Base-by-base conservation (phyloP, 1,139 yeast genomes). In the Saccharomyces hybrid region DNA sequence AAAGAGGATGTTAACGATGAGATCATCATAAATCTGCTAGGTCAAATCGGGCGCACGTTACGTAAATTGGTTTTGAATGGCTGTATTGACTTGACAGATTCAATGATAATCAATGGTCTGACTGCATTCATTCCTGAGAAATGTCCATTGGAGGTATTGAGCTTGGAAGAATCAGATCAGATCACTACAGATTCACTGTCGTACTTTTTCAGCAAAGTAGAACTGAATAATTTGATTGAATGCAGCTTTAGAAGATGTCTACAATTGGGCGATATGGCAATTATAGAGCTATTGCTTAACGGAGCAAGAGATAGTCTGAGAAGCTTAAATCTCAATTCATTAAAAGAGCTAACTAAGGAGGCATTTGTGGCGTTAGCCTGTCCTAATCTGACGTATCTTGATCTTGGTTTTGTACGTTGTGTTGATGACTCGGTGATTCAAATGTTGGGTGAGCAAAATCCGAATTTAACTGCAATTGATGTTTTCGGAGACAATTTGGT, bases 401-500 rank as follows among this genome's bases (percentile, higher is more conserved):
- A 90, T 67, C 65, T 82, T 13, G 93, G 96, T 0, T 90, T 90
- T 72, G 88, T 88, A 1, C 74, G 95, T 51, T 75, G 82, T 23
- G 78, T 88, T 4, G 88, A 88, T 68, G 87, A 89, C 70, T 79
- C 76, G 38, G 75, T 83, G 0, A 68, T 88, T n/a, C 76, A 77
- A 31, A 66, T 78, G 25, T 62, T 88, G 20, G 78, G 84, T 7
- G 73, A 77, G 28, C 74, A 76, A 14, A 86, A 93, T 61, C 80
- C 84, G 0, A 80, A 79, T 52, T 70, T 90, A 56, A 76, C 78
- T 49, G 74, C 86, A 11, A 65, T 90, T 54, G 96, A 88, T 64
- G 88, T 88, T 5, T 88, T 85, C 69, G 96, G 96, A 0, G 78
- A 84, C 62, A 87, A 86, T 61, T 74, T 81, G 59, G 84, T 93